Evolutionary conservation across 2,329 filamentous ascomycete genomes (phyloP), one percentile per base, ranked within the genome.

Genomic region (Chaetomiaceae sp.): DNA sequence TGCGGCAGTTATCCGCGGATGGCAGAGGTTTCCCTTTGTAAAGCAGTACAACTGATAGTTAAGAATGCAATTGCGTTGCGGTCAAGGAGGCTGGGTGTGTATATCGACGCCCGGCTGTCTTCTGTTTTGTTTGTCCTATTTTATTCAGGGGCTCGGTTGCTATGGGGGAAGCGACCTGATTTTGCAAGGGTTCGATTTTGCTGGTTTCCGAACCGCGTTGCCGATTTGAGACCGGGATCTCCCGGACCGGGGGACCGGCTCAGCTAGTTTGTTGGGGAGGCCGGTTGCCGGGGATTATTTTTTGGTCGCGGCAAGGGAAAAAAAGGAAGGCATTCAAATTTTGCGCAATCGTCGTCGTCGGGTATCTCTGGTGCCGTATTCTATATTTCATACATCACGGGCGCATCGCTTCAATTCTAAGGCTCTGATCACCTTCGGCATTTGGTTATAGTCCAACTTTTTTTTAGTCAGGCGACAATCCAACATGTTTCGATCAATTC

Each of bases 401-500:
- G 48, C 43, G 33, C 38, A 41, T 48, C 38, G 23, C 13, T 38
- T 23, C 46, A 44, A 34, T 45, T 49, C 34, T 18, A 11, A 29
- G 18, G 38, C 21, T 40, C 33, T 21, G 21, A 49, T 44, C 46
- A 48, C 46, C 42, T 45, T 37, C 55, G 38, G 10, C 48, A 43
- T 40, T 52, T 21, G 41, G 55, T 30, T 48, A 40, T 42, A 40
- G 37, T n/a, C 41, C 33, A 43, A 41, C 16, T 40, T 23, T 40
- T n/a, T n/a, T 33, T 49, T 41, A 20, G 45, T 55, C 52, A 42
- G 48, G 36, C 53, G 48, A 47, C 37, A n/a, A 53, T 56, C 36
- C 51, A 58, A 40, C 60, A 63, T 71, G 67, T 62, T 70, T 65
- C 68, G 68, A 65, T 69, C 69, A 62, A 65, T 68, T 61, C 62